phyloP scores from a whole-genome alignment of 2,329 filamentous ascomycete genomes.

The Grosmannia huntii region DNA sequence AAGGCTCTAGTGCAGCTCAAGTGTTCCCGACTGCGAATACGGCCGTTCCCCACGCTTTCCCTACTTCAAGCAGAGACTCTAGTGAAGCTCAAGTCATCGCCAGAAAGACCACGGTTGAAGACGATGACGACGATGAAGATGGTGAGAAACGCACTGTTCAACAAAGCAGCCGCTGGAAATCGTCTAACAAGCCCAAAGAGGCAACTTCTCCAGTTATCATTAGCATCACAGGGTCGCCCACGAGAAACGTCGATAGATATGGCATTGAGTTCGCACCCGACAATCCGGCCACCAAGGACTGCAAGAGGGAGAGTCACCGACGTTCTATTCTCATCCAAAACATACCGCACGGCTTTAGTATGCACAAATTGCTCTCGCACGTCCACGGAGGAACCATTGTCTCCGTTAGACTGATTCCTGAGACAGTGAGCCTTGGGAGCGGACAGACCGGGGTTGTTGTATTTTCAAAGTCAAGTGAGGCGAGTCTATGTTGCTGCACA shows the following conservation, averaged over 20 bases:
- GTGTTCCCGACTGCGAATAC: neutral
- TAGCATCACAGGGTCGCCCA: neutral
- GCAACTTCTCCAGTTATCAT: constrained; percentile 2
- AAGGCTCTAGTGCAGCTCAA: neutral
- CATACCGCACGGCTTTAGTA: constrained; percentile 1
- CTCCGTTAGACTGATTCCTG: constrained; percentile 1
- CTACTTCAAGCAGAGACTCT: neutral
- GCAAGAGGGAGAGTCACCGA: neutral
- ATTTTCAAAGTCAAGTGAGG: constrained; percentile 7
- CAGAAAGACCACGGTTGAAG: neutral
- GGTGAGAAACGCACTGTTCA: neutral
- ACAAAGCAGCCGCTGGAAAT: neutral
- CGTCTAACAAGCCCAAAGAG: constrained; percentile 2
- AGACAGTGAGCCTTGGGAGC: neutral
- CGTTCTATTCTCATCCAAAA: constrained; percentile 9
- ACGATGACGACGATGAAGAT: neutral
- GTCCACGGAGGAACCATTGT: constrained; percentile 9
- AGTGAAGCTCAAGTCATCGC: neutral
- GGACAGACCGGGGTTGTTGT: constrained; percentile 8
- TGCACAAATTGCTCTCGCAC: constrained; percentile 8
- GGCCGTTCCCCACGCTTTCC: neutral
- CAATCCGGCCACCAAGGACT: neutral
- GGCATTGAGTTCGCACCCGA: constrained; percentile 6
- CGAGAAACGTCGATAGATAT: constrained; percentile 4
- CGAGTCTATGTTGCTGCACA: neutral